Percentiles rank a stretch among this genome's conserved stretches.
Conservation (phyloP, 305 asterid species). For the Caryopteris hybrid region DNA sequence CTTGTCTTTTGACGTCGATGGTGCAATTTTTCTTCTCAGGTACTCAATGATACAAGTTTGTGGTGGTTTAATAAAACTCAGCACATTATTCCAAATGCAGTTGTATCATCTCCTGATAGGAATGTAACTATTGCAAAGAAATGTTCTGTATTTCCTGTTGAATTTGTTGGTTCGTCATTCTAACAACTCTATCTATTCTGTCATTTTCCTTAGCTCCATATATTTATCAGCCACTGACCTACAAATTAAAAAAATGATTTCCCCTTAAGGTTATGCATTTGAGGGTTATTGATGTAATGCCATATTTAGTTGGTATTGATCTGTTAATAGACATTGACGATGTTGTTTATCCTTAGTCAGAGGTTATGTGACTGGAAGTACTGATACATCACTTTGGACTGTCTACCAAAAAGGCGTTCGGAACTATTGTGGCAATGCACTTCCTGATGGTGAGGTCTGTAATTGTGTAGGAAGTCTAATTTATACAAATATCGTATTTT, state of each 20-base stretch:
- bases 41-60: conserved; percentile 91
- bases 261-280: no score
- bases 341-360: conserved; percentile 47
- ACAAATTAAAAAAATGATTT: no score
- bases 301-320: not conserved
- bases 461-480: conserved; percentile 4
- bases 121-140: conserved; percentile 92
- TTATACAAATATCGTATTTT: not conserved
- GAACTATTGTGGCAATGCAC: conserved; percentile 82
- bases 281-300: no score
- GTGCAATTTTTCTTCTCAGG: conserved; percentile 34
- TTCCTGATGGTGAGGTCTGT: conserved; percentile 73
- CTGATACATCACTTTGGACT: conserved; percentile 95
- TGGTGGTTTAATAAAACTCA: conserved; percentile 92
- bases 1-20: conserved; percentile 4
- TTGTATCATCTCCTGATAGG: conserved; percentile 75
- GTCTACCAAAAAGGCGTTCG: conserved; percentile 79
- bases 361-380: conserved; percentile 95
- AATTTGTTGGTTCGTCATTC: conserved; percentile 80
- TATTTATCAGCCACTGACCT: no score
- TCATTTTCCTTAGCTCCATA: not conserved
- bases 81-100: conserved; percentile 85
- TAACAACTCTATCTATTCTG: not conserved
- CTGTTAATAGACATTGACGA: conserved; percentile 6
- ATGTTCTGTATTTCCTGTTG: conserved; percentile 90